A percentile compares a stretch with the other conserved stretches of the same genome.
These are phyloP conservation scores for Eimeria praecox DNA, from an alignment of 169 alveolate species.

Conservation along the genomic window DNA sequence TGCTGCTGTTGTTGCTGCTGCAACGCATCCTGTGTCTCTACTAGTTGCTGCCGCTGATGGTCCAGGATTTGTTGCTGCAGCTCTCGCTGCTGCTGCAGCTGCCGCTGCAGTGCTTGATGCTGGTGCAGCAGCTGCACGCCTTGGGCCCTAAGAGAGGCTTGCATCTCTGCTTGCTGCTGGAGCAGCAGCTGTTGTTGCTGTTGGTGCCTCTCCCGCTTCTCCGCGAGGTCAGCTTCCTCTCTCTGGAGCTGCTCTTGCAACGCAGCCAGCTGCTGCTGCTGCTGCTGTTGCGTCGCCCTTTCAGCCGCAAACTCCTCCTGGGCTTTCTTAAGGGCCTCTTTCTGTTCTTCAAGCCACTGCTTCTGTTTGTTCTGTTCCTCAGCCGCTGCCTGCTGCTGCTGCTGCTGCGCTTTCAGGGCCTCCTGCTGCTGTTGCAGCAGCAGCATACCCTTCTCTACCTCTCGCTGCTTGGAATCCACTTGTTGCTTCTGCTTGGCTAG, in stretches of 20 bases:
- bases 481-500: slow-evolving; percentile 14
- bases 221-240: slow-evolving; percentile 15
- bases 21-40: slow-evolving; percentile 30
- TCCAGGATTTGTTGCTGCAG: slow-evolving; percentile 53
- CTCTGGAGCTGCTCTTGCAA: neutral
- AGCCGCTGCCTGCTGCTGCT: slow-evolving; percentile 48
- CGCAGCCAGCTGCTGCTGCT: neutral
- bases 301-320: slow-evolving; percentile 10
- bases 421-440: slow-evolving; percentile 40
- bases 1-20: slow-evolving; percentile 36
- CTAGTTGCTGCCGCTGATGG: slow-evolving; percentile 19
- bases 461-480: slow-evolving; percentile 28
- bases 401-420: slow-evolving; percentile 10
- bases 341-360: neutral
- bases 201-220: slow-evolving; percentile 14
- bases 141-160: slow-evolving; percentile 35
- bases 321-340: slow-evolving; percentile 12
- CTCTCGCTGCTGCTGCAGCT: slow-evolving; percentile 43
- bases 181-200: slow-evolving; percentile 29
- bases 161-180: slow-evolving; percentile 35
- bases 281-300: slow-evolving; percentile 13
- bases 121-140: slow-evolving; percentile 55
- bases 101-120: slow-evolving; percentile 50
- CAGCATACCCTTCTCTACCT: neutral
- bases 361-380: slow-evolving; percentile 48